Percentiles rank a stretch among this genome's conserved stretches.
phyloP scores from a whole-genome alignment of 106 monocot species.

The Agapanthus africanus region DNA sequence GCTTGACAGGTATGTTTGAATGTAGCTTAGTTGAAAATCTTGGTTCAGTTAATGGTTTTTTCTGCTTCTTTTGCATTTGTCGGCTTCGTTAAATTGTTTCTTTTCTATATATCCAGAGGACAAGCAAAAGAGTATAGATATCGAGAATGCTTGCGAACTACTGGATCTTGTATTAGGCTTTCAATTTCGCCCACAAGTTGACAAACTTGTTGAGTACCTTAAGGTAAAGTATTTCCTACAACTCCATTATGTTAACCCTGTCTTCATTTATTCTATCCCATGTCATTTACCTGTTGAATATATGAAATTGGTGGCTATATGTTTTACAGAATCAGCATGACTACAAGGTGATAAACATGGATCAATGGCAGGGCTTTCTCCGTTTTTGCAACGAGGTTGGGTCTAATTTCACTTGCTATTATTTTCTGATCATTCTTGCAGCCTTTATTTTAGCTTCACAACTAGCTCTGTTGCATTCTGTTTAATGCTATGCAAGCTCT shows the following conservation, averaged over 20 bases:
- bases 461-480: no score
- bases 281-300: no score
- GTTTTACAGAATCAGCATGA: slow-evolving; percentile 79
- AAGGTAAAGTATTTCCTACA: no score
- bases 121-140: slow-evolving; percentile 84
- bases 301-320: no score
- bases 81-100: background rate
- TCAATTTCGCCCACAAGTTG: slow-evolving; percentile 52
- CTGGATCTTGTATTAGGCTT: slow-evolving; percentile 65
- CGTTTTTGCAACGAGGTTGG: slow-evolving; percentile 86
- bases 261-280: no score
- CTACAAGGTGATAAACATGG: slow-evolving; percentile 95
- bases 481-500: no score
- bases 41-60: no score
- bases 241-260: no score
- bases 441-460: no score
- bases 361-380: slow-evolving; percentile 82
- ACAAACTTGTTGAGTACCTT: slow-evolving; percentile 63
- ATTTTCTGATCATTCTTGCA: no score
- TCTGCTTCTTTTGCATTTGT: background rate
- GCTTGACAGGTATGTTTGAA: slow-evolving; percentile 81
- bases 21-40: no score
- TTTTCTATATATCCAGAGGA: slow-evolving; percentile 42
- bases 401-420: no score
- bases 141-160: slow-evolving; percentile 69